Evolutionary conservation across 768 basidiomycete genomes (phyloP).

Genomic region (Pleurotus giganteus): DNA sequence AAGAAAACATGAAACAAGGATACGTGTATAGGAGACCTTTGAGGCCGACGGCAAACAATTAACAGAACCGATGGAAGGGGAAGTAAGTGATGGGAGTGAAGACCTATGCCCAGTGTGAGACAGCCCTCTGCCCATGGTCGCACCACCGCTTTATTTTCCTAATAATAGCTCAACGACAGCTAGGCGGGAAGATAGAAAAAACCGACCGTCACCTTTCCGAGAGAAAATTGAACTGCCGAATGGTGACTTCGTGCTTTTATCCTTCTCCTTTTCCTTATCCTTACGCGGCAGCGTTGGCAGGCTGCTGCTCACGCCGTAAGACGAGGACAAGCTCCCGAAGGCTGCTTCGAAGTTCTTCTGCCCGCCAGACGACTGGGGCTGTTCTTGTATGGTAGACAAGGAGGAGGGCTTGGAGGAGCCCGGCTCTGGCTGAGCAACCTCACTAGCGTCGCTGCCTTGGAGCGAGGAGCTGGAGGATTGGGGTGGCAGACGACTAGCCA

Average conservation of each 20-base stretch:
- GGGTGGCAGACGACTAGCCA: background rate
- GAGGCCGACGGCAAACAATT: no score
- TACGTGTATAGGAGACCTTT: background rate
- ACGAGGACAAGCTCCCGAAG: conserved; percentile 6
- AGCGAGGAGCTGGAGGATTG: background rate
- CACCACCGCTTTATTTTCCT: background rate
- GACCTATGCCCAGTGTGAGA: background rate
- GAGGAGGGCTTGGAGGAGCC: conserved; percentile 1
- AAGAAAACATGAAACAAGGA: background rate
- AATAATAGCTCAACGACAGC: no score
- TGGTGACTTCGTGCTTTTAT: background rate
- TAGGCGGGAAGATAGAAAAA: background rate
- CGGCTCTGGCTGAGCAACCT: background rate
- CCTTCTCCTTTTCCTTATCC: conserved; percentile 1
- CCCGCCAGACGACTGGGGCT: background rate
- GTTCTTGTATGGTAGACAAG: conserved; percentile 4
- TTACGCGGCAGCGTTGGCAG: conserved; percentile 6
- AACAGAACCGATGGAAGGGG: no score
- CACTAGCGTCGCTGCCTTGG: background rate
- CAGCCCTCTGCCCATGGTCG: background rate
- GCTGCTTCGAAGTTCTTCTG: conserved; percentile 5
- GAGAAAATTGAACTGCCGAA: background rate
- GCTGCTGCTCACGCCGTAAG: conserved; percentile 1
- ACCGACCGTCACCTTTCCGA: background rate
- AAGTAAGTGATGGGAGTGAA: background rate